A percentile compares a stretch with the other conserved stretches of the same genome.
Evolutionary conservation across 495 filamentous ascomycete genomes (phyloP).

Genomic region (Aspergillus nanangensis): DNA sequence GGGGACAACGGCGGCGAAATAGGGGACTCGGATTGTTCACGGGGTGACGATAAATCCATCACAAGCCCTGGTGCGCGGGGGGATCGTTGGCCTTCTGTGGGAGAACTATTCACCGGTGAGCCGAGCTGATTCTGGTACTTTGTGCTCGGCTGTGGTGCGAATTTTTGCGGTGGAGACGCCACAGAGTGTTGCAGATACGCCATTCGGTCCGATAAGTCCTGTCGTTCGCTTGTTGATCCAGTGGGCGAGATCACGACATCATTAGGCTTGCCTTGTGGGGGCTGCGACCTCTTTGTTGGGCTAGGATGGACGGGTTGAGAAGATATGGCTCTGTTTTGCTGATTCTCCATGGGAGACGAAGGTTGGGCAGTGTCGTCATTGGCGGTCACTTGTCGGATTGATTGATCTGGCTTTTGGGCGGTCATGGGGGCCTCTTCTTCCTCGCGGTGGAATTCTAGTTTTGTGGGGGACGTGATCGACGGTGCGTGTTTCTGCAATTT

Average conservation of each 20-base stretch:
- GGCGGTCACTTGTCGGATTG: conserved; percentile 39
- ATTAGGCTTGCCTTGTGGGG: conserved; percentile 15
- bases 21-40: conserved; percentile 53
- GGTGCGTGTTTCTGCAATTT: conserved; percentile 74
- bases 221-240: conserved; percentile 10
- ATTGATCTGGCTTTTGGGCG: conserved; percentile 20
- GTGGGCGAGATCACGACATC: conserved; percentile 22
- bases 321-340: conserved; percentile 3
- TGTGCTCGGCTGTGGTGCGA: conserved; percentile 41
- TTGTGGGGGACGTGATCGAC: conserved; percentile 46
- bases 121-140: conserved; percentile 37
- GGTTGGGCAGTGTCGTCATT: conserved; percentile 22
- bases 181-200: conserved; percentile 18
- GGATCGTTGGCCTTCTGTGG: conserved; percentile 24
- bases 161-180: conserved; percentile 32
- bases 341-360: too few relatives aligned
- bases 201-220: conserved; percentile 6
- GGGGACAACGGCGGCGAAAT: conserved; percentile 63
- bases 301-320: conserved; percentile 8
- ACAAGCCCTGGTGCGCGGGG: conserved; percentile 52
- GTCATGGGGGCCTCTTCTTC: conserved; percentile 7
- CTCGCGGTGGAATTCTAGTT: conserved; percentile 15
- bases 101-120: conserved; percentile 73
- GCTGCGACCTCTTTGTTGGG: conserved; percentile 21
- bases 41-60: conserved; percentile 62